Evolutionary conservation across 2,329 filamentous ascomycete genomes (phyloP).

Genomic region (Lecanicillium sp.): DNA sequence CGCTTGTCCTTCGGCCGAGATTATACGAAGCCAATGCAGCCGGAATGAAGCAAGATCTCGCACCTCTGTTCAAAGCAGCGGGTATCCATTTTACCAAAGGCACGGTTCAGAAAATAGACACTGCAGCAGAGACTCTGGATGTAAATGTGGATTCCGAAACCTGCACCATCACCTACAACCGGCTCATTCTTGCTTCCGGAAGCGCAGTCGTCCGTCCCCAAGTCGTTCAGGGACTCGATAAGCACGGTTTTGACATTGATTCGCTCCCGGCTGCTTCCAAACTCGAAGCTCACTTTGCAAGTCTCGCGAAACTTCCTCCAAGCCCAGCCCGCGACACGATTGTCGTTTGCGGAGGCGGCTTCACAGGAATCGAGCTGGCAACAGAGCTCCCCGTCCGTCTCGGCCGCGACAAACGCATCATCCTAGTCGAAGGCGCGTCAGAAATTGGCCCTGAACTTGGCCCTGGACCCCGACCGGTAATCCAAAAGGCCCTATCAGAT

Average conservation of each 20-base stretch:
- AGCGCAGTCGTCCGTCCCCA: conserved; percentile 22
- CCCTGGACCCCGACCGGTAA: conserved; percentile 22
- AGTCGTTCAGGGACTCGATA: conserved; percentile 18
- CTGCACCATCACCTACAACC: conserved; percentile 18
- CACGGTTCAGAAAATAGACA: conserved; percentile 15
- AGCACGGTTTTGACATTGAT: conserved; percentile 28
- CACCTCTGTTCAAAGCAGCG: conserved; percentile 17
- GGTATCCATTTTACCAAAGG: conserved; percentile 20
- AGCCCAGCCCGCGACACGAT: conserved; percentile 23
- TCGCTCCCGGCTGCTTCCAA: conserved; percentile 16
- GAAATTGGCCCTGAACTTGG: conserved; percentile 25
- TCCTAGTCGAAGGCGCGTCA: conserved; percentile 20
- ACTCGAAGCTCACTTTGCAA: conserved; percentile 21
- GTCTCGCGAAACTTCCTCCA: conserved; percentile 14
- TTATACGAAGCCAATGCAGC: conserved; percentile 25
- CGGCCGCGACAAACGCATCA: conserved; percentile 8
- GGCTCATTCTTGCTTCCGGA: conserved; percentile 28
- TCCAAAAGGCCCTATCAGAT: conserved; percentile 19
- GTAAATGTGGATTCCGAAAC: neutral
- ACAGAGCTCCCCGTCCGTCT: conserved; percentile 23
- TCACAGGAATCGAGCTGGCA: conserved; percentile 27
- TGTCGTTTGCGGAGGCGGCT: conserved; percentile 24
- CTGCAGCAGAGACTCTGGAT: conserved; percentile 10
- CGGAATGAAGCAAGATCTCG: conserved; percentile 15
- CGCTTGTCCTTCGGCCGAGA: conserved; percentile 23